phyloP scores from a whole-genome alignment of 306 rosid genomes.

The Fragaria nilgerrensis region DNA sequence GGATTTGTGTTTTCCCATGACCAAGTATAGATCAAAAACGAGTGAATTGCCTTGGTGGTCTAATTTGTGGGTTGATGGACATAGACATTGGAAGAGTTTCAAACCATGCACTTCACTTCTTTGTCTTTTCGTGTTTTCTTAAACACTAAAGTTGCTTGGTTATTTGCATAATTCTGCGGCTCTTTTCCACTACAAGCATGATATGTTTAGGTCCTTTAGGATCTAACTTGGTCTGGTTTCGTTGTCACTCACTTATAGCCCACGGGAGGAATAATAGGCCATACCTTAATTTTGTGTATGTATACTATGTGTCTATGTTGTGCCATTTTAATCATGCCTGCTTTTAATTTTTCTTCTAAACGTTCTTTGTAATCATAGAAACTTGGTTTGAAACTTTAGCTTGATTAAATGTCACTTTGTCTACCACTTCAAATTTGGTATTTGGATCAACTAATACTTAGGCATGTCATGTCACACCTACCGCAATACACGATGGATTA shows the following conservation, averaged over 20 bases:
- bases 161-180: not conserved
- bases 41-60: not conserved
- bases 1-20: not conserved
- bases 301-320: no score
- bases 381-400: no score
- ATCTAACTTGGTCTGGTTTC: not conserved
- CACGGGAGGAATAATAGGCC: not conserved
- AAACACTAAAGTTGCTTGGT: not conserved
- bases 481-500: not conserved
- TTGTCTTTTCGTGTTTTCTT: not conserved
- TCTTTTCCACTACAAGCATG: slow-evolving; percentile 1
- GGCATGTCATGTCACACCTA: not conserved
- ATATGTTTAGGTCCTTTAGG: not conserved
- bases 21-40: not conserved
- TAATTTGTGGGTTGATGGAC: not conserved
- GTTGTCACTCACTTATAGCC: not conserved
- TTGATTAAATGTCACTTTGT: no score
- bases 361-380: no score
- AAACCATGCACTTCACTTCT: not conserved
- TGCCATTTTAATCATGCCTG: no score
- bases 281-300: no score
- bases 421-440: not conserved
- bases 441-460: not conserved
- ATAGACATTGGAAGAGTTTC: not conserved
- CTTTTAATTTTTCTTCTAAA: no score